Evolutionary conservation across 2,329 filamentous ascomycete genomes (phyloP).

Genomic region (Arthrobotrys megalospora): DNA sequence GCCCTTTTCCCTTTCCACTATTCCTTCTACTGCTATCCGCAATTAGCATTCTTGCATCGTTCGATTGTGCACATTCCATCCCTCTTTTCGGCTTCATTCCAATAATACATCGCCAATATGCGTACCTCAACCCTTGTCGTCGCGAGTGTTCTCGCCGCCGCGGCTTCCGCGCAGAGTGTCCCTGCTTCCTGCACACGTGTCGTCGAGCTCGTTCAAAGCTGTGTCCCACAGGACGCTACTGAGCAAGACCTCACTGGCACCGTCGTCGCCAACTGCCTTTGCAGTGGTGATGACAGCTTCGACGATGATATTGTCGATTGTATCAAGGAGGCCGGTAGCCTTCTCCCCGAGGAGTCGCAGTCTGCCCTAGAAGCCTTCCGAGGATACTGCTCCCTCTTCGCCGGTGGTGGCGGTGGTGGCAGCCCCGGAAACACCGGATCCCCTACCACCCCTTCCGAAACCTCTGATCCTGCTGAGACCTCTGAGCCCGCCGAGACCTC

Average conservation of each 20-base stretch:
- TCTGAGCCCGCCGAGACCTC: too few species aligned
- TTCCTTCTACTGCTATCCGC: conserved; percentile 1
- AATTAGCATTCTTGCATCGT: not conserved
- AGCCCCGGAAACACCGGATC: conserved; percentile 1
- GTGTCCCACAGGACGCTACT: conserved; percentile 11
- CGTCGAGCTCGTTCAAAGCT: not conserved
- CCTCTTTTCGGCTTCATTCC: not conserved
- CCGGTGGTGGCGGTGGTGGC: conserved; percentile 11
- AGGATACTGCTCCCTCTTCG: conserved; percentile 25
- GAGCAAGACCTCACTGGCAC: not conserved
- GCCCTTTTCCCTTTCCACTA: not conserved
- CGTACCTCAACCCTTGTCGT: conserved; percentile 14
- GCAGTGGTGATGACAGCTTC: conserved; percentile 12
- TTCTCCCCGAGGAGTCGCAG: not conserved
- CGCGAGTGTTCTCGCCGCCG: conserved; percentile 33
- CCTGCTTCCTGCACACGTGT: conserved; percentile 19
- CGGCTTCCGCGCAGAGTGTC: conserved; percentile 40
- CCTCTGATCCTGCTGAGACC: conserved; percentile 7
- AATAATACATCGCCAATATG: conserved; percentile 27
- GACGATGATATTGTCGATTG: conserved; percentile 21
- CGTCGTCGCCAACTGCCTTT: conserved; percentile 27
- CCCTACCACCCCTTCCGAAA: not conserved
- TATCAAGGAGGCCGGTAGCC: not conserved
- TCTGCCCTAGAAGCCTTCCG: conserved; percentile 14
- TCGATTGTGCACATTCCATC: conserved; percentile 7